Evolutionary conservation across 352 stramenopile species (phyloP).

Genomic region (Globisporangium iwayamae): DNA sequence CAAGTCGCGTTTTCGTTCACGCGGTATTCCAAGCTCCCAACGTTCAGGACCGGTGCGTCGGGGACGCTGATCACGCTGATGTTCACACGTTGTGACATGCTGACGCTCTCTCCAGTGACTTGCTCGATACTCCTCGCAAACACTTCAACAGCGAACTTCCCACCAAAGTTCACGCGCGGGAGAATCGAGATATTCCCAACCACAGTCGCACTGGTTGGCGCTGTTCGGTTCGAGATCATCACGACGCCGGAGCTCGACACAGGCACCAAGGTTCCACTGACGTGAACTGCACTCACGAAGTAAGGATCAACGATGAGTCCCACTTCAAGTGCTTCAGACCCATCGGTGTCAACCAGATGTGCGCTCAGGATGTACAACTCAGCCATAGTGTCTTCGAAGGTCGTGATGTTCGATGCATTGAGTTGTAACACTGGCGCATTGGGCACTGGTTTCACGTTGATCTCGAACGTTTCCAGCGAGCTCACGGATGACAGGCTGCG

Average conservation of each 20-base stretch:
- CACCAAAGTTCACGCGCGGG: constrained; percentile 35
- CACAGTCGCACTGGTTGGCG: background rate
- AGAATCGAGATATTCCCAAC: constrained; percentile 21
- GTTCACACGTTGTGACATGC: constrained; percentile 21
- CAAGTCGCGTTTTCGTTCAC: constrained; percentile 33
- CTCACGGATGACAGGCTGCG: constrained; percentile 25
- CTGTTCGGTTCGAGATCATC: background rate
- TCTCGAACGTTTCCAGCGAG: constrained; percentile 23
- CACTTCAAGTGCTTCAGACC: constrained; percentile 49
- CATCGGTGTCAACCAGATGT: constrained; percentile 37
- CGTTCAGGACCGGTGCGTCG: constrained; percentile 28
- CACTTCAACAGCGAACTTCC: constrained; percentile 29
- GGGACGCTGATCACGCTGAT: constrained; percentile 30
- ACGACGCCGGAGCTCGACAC: constrained; percentile 11
- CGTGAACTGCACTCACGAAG: constrained; percentile 25
- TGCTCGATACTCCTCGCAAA: constrained; percentile 23
- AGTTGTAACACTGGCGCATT: constrained; percentile 34
- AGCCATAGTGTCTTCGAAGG: constrained; percentile 28
- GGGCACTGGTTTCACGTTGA: constrained; percentile 32
- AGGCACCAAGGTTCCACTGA: constrained; percentile 26
- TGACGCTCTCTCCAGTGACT: constrained; percentile 21
- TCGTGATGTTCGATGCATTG: constrained; percentile 24
- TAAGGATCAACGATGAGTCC: constrained; percentile 26
- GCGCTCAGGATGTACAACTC: constrained; percentile 35
- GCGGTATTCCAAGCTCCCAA: constrained; percentile 15